Evolutionary conservation across 1,284 basidiomycete species (phyloP), one percentile per base, ranked within the genome.

Genomic region (Moesziomyces parantarcticus): DNA sequence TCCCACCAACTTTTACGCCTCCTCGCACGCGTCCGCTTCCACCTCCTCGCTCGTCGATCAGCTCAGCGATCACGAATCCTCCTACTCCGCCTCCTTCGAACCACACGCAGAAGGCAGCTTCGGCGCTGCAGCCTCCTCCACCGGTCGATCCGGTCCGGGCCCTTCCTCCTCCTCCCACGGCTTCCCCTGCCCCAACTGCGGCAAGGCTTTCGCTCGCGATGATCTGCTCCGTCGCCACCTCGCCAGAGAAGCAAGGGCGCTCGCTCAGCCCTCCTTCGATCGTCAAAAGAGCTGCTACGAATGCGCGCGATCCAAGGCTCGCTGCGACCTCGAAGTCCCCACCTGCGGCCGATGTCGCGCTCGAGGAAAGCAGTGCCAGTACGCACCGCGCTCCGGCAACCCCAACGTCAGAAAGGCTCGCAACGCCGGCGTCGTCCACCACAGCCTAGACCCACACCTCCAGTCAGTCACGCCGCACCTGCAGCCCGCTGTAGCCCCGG

Each of bases 301-400:
- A 45, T 80, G 78, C 52, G 76, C 77, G 4, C 47, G 71, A 10
- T 75, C 71, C 52, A 80, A 80, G 57, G 78, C 78, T 22, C 58
- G 78, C 29, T 80, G 78, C 53, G 78, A 80, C 50, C 68, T 80
- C 45, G 78, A 80, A 26, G 77, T 80, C 1, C 78, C 78, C 9
- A 57, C 75, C 1, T 80, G 78, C 47, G 77, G 78, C 18, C 67
- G 78, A 53, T 80, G 78, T 46, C 63, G 74, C 20, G 52, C 59
- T n/a, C 56, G 78, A 39, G 70, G 70, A n/a, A 80, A 80, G 45
- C 64, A 57, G 36, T 80, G 78, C 61, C 50, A 39, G 20, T 80
- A 80, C 36, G 78, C 78, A 26, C 76, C 78, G 6, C 58, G 77
- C 26, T 77, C 77, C 23, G 77, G 78, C 21, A 79, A 79, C 21